These are phyloP conservation scores for Lagenaria siceraria DNA, from an alignment of 306 rosid genomes.

Conservation along the genomic window DNA sequence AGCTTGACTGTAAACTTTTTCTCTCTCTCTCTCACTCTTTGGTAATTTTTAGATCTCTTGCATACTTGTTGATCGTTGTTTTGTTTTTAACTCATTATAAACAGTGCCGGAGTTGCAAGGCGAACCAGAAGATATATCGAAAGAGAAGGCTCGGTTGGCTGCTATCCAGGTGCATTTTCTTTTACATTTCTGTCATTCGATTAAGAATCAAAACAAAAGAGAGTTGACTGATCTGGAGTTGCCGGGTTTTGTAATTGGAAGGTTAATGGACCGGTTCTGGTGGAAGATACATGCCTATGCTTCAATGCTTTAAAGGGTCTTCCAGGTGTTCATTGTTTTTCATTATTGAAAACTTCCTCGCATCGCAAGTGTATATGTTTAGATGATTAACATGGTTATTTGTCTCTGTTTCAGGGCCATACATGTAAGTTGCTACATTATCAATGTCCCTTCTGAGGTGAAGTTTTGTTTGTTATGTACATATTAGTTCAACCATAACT, in stretches of 20 bases:
- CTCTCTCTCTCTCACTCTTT: neutral
- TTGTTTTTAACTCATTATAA: neutral
- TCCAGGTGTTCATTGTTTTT: constrained; percentile 44
- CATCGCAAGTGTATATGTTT: neutral
- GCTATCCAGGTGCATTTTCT: constrained; percentile 52
- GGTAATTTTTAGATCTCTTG: neutral
- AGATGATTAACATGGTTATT: constrained; percentile 9
- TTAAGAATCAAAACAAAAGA: neutral
- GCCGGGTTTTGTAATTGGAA: constrained; percentile 12
- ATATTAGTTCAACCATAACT: neutral
- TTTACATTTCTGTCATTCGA: neutral
- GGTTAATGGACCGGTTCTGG: constrained; percentile 95
- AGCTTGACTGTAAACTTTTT: constrained; percentile 56
- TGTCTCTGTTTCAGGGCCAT: constrained; percentile 56
- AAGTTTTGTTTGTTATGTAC: constrained; percentile 4
- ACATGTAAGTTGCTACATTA: constrained; percentile 62
- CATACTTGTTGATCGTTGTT: neutral
- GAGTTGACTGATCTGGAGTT: neutral
- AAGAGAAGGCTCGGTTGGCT: constrained; percentile 91
- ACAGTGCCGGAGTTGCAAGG: constrained; percentile 96
- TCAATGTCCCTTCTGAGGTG: constrained; percentile 21
- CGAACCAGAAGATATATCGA: constrained; percentile 90
- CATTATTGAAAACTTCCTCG: neutral
- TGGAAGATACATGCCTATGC: constrained; percentile 96
- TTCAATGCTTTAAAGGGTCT: constrained; percentile 95